A percentile compares a stretch with the other conserved stretches of the same genome.
Conservation (phyloP, 1,284 basidiomycete species). For the Cutaneotrichosporon cutaneum region DNA sequence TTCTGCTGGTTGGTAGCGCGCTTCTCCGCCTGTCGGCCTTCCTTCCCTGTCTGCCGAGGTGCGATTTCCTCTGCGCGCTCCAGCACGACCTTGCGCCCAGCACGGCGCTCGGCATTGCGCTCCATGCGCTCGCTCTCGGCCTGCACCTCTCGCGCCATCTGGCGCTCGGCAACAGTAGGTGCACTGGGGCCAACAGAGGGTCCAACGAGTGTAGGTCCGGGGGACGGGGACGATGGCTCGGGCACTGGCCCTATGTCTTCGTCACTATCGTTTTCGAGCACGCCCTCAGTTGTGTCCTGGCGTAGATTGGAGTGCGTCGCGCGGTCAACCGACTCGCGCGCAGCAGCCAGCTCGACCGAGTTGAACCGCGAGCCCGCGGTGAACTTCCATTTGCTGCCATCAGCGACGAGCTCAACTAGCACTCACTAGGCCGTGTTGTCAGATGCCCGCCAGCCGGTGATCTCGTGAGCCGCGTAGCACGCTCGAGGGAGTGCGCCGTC, state of each 20-base stretch:
- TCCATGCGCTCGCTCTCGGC: conserved; percentile 24
- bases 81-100: conserved; percentile 25
- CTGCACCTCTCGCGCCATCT: conserved; percentile 41
- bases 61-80: conserved; percentile 46
- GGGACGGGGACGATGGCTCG: conserved; percentile 9
- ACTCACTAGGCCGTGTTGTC: conserved; percentile 42
- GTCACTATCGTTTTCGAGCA: conserved; percentile 3
- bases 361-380: conserved; percentile 34
- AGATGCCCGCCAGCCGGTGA: conserved; percentile 28
- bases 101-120: conserved; percentile 32
- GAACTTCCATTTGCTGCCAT: conserved; percentile 45
- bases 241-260: conserved; percentile 11
- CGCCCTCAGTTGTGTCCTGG: not conserved
- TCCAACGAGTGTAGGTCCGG: conserved; percentile 8
- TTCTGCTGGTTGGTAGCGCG: conserved; percentile 48
- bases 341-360: conserved; percentile 24
- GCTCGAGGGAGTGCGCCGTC: conserved; percentile 40
- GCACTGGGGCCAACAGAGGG: conserved; percentile 29
- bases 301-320: conserved; percentile 12
- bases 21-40: conserved; percentile 50
- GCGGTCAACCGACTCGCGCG: conserved; percentile 21
- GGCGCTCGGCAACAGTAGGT: conserved; percentile 41
- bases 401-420: not conserved
- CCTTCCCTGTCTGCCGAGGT: conserved; percentile 39
- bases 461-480: conserved; percentile 35